Percentiles rank a stretch among this genome's conserved stretches.
phyloP scores from a whole-genome alignment of 139 green algal genomes.

The Picochlorum sp. region DNA sequence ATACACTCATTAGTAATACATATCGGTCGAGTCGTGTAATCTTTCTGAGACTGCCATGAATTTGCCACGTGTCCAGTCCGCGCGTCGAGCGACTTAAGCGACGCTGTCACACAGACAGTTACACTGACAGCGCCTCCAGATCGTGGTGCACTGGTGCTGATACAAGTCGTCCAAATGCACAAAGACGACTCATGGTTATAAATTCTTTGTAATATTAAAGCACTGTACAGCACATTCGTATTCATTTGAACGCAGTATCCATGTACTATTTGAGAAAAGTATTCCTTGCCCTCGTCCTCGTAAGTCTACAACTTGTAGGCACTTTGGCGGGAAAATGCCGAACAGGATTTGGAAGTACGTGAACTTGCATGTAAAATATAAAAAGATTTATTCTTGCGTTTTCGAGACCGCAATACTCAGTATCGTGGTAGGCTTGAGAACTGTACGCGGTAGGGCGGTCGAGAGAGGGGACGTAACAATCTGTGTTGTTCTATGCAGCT shows the following conservation, averaged over 20 bases:
- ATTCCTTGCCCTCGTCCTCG: neutral
- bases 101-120: no score
- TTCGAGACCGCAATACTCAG: neutral
- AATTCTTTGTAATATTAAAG: no score
- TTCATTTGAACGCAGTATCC: neutral
- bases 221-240: no score
- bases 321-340: slow-evolving; percentile 1
- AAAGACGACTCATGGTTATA: no score
- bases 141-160: no score
- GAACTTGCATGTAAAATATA: neutral
- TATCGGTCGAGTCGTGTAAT: no score
- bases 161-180: no score
- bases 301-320: slow-evolving; percentile 5
- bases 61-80: no score
- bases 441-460: neutral
- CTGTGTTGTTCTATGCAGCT: neutral
- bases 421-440: neutral
- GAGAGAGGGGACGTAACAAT: neutral
- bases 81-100: no score
- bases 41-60: no score
- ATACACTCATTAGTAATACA: neutral
- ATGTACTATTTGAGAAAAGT: neutral
- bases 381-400: neutral
- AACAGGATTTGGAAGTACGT: slow-evolving; percentile 4
- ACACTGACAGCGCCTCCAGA: no score